Conservation (phyloP, 352 stramenopile genomes). For the Lagenidium giganteum region DNA sequence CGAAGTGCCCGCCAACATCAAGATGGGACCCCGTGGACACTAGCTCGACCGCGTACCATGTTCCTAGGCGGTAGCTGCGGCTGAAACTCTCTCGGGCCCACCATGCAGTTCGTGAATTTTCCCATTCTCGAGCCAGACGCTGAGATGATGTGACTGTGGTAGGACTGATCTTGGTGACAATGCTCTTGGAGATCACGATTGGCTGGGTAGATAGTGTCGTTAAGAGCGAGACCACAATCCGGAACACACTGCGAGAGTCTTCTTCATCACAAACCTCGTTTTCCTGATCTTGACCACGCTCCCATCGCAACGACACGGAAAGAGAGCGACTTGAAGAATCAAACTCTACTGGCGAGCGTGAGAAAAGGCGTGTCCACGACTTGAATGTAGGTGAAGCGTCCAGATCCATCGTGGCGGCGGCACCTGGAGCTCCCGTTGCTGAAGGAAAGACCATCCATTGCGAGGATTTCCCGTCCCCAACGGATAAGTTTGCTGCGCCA, state of each 20-base stretch:
- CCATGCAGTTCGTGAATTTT: conserved; percentile 49
- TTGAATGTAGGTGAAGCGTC: conserved; percentile 17
- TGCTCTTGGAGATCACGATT: conserved; percentile 59
- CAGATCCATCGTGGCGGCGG: conserved; percentile 14
- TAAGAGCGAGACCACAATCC: conserved; percentile 45
- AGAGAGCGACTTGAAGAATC: conserved; percentile 44
- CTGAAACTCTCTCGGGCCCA: conserved; percentile 80
- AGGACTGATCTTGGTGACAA: conserved; percentile 59
- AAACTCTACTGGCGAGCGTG: conserved; percentile 6
- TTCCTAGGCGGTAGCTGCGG: conserved; percentile 61
- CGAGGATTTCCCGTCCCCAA: conserved; percentile 17
- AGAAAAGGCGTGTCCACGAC: conserved; percentile 14
- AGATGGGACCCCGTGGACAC: background rate
- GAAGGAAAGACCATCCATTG: conserved; percentile 14
- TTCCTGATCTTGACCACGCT: conserved; percentile 19
- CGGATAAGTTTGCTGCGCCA: conserved; percentile 9
- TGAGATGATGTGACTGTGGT: conserved; percentile 35
- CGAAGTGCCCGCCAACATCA: conserved; percentile 1
- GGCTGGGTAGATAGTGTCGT: conserved; percentile 42
- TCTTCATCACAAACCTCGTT: conserved; percentile 29
- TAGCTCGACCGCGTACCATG: conserved; percentile 49
- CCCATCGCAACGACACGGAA: conserved; percentile 47
- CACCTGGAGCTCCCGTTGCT: background rate
- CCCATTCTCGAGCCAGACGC: conserved; percentile 41
- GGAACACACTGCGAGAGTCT: conserved; percentile 52